Evolutionary conservation across 148 eudicot species (phyloP).

Genomic region (Rhododendron kiyosumense): DNA sequence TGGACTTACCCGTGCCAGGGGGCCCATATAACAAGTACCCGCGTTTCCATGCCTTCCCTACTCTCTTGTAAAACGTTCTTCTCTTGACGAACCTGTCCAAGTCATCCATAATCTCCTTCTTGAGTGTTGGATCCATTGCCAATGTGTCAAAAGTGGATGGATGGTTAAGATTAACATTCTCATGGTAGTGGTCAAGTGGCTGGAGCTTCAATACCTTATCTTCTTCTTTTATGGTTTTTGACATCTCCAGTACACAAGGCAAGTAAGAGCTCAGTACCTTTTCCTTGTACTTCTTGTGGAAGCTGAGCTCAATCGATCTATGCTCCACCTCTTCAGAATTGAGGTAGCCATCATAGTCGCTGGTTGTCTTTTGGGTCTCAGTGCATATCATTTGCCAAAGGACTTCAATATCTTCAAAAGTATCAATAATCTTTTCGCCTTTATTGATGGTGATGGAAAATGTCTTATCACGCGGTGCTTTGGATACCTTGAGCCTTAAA

Average conservation of each 20-base stretch:
- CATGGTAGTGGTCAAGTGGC: background rate
- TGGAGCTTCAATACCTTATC: background rate
- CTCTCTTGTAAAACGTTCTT: conserved; percentile 33
- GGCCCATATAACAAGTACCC: conserved; percentile 64
- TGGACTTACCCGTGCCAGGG: conserved; percentile 61
- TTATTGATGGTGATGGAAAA: conserved; percentile 17
- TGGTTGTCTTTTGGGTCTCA: conserved; percentile 4
- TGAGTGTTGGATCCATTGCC: conserved; percentile 42
- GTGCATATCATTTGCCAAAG: conserved; percentile 25
- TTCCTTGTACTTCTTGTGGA: conserved; percentile 24
- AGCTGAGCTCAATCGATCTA: conserved; percentile 19
- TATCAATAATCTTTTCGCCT: conserved; percentile 30
- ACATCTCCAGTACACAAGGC: background rate
- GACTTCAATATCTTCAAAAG: conserved; percentile 23
- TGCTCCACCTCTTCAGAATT: background rate
- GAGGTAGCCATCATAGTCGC: too few relatives aligned
- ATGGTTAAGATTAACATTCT: conserved; percentile 30
- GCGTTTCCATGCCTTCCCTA: conserved; percentile 67
- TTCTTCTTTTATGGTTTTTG: background rate
- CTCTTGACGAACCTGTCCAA: conserved; percentile 40
- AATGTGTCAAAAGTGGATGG: conserved; percentile 49
- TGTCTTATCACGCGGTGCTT: background rate
- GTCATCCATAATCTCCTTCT: conserved; percentile 31
- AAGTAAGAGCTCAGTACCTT: conserved; percentile 17
- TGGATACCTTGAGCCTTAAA: conserved; percentile 22